Base-by-base conservation (phyloP, 2,329 filamentous ascomycete species). In the Alternaria dauci region DNA sequence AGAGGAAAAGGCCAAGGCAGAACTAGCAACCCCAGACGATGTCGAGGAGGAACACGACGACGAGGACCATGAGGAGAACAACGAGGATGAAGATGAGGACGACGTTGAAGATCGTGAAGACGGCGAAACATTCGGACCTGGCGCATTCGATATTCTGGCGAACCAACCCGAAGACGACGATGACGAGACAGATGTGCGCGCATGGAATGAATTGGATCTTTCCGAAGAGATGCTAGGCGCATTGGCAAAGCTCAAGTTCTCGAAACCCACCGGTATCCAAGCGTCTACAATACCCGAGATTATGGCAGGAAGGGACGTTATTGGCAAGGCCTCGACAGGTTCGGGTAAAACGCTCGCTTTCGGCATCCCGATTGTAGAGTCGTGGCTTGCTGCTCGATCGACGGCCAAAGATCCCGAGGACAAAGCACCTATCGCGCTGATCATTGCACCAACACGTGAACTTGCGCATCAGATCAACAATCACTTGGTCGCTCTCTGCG, bases 331-430 rank as follows among this genome's bases (percentile, higher is more conserved):
- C 2, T 91, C 94, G 11, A 99, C 95, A 0, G 95, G 95, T 67
- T 98, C 95, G 14, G 95, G 95, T 70, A 99, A 99, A 81, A 99
- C 95, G 0, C 82, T 99, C 44, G 94, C 95, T 0, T 99, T 97
- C 78, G 93, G 91, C 1, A 93, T 99, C 63, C 95, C 95, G 0
- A 95, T 99, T 57, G 83, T 98, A 9, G 94, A 99, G 78, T 85
- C 86, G 56, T 97, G 90, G 84, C 80, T 99, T 7, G 85, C 70
- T 11, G 63, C 66, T 5, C 59, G 61, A 86, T 61, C 74, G 74
- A 57, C 62, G 39, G 25, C 61, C 32, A 64, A 78, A 76, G 59
- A 76, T 26, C 7, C 55, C 5, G 65, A 71, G n/a, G 55, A 76
- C 50, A 78, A 81, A 25, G 81, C 83, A 60, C 78, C 80, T 1